These are phyloP conservation scores for Dentipellis fragilis DNA, from an alignment of 768 basidiomycete genomes.

Conservation along the genomic window DNA sequence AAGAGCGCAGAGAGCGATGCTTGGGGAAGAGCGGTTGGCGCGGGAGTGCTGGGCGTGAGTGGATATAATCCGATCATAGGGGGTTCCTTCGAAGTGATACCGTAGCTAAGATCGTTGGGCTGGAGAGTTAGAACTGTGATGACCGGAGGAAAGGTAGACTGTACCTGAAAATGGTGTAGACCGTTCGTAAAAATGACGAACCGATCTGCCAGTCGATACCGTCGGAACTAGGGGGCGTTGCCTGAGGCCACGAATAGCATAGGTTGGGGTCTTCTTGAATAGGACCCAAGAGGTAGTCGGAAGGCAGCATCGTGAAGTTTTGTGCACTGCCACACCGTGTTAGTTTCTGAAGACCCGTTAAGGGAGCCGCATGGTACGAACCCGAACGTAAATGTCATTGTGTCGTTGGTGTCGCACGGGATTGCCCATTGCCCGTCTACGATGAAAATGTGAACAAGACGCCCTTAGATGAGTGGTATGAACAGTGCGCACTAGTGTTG, in stretches of 20 bases:
- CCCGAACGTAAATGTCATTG: constrained; percentile 65
- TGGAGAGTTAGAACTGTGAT: neutral
- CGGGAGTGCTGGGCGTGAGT: constrained; percentile 31
- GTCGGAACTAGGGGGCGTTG: constrained; percentile 53
- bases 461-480: neutral
- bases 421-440: constrained; percentile 65
- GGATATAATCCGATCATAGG: constrained; percentile 74
- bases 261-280: constrained; percentile 50
- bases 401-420: constrained; percentile 52
- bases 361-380: constrained; percentile 14
- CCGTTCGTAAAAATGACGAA: constrained; percentile 58
- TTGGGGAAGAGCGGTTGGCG: constrained; percentile 21
- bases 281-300: constrained; percentile 71
- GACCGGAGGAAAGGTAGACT: neutral
- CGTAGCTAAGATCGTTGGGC: constrained; percentile 37
- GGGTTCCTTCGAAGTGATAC: constrained; percentile 62
- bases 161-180: constrained; percentile 73
- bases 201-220: constrained; percentile 82
- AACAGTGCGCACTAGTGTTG: constrained; percentile 34
- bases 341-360: too few relatives aligned
- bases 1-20: constrained; percentile 39
- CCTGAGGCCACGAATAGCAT: constrained; percentile 69
- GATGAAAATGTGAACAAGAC: too few relatives aligned
- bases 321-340: constrained; percentile 21
- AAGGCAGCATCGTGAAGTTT: constrained; percentile 58